phyloP scores from a whole-genome alignment of 805 yeast genomes.

The Saturnispora diversa region DNA sequence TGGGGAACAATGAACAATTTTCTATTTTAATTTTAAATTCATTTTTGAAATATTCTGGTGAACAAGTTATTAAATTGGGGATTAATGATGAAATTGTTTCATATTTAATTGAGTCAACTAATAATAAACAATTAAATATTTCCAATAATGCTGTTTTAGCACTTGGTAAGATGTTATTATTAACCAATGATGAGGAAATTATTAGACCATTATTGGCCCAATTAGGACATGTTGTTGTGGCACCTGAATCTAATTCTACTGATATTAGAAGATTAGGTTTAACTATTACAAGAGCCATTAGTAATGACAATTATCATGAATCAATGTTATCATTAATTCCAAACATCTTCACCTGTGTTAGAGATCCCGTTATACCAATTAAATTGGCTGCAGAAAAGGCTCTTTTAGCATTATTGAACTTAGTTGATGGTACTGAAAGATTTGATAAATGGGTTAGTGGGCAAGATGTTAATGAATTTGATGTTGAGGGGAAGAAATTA shows the following conservation, averaged over 20 bases:
- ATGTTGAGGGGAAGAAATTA: constrained; percentile 39
- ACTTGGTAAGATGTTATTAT: constrained; percentile 67
- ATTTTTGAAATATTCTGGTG: constrained; percentile 70
- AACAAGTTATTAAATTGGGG: constrained; percentile 47
- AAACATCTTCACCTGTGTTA: constrained; percentile 68
- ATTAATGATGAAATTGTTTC: constrained; percentile 41
- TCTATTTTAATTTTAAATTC: constrained; percentile 70
- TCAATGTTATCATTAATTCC: constrained; percentile 44
- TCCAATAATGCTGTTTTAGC: constrained; percentile 75
- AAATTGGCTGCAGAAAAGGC: constrained; percentile 93
- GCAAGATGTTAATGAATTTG: constrained; percentile 31
- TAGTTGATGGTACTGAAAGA: constrained; percentile 45
- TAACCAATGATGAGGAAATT: constrained; percentile 31
- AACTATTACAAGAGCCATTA: constrained; percentile 56
- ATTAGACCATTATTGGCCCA: constrained; percentile 37
- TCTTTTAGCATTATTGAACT: constrained; percentile 58
- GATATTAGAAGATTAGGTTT: constrained; percentile 78
- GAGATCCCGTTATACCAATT: constrained; percentile 86
- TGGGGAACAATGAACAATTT: constrained; percentile 45
- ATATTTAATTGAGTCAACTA: constrained; percentile 39
- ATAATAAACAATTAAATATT: constrained; percentile 41
- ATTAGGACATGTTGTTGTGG: constrained; percentile 40
- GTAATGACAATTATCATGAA: constrained; percentile 12
- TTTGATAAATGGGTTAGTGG: constrained; percentile 62
- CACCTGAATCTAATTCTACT: constrained; percentile 52